Evolutionary conservation across 2,329 filamentous ascomycete species (phyloP).

Genomic region (Bipolaris cookei): DNA sequence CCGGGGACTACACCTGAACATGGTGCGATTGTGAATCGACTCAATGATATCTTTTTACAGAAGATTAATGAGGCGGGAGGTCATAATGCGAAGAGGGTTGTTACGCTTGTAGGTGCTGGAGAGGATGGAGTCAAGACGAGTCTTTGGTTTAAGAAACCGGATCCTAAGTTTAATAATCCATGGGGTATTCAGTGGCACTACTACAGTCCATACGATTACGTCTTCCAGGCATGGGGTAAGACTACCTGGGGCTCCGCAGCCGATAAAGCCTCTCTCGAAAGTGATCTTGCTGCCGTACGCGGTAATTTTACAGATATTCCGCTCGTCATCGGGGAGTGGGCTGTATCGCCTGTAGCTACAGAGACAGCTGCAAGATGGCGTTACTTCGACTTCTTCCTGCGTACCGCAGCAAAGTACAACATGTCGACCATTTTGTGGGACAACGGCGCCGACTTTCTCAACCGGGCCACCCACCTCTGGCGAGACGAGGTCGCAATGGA

Average conservation of each 20-base stretch:
- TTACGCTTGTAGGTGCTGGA: constrained; percentile 61
- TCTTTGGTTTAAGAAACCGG: constrained; percentile 60
- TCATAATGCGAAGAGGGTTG: constrained; percentile 62
- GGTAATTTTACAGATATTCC: constrained; percentile 63
- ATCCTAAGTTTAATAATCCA: constrained; percentile 58
- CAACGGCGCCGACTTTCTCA: constrained; percentile 63
- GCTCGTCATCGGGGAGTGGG: constrained; percentile 65
- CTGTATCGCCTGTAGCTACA: constrained; percentile 57
- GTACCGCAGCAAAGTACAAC: constrained; percentile 57
- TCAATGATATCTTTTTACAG: constrained; percentile 64
- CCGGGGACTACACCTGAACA: constrained; percentile 60
- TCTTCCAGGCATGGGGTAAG: constrained; percentile 61
- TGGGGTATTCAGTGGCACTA: constrained; percentile 69
- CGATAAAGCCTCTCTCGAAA: constrained; percentile 58
- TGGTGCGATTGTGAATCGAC: constrained; percentile 59
- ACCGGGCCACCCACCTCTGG: constrained; percentile 59
- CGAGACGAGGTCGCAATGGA: constrained; percentile 57
- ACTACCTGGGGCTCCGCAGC: constrained; percentile 64
- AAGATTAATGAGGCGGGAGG: constrained; percentile 62
- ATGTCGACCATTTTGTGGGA: constrained; percentile 65
- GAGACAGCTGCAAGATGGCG: constrained; percentile 65
- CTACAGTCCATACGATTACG: constrained; percentile 60
- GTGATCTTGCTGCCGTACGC: constrained; percentile 60
- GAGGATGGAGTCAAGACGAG: constrained; percentile 62
- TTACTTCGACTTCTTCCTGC: constrained; percentile 62